A percentile compares a stretch with the other conserved stretches of the same genome.
Evolutionary conservation across 257 asterid genomes (phyloP).

Genomic region (Haberlea rhodopensis): DNA sequence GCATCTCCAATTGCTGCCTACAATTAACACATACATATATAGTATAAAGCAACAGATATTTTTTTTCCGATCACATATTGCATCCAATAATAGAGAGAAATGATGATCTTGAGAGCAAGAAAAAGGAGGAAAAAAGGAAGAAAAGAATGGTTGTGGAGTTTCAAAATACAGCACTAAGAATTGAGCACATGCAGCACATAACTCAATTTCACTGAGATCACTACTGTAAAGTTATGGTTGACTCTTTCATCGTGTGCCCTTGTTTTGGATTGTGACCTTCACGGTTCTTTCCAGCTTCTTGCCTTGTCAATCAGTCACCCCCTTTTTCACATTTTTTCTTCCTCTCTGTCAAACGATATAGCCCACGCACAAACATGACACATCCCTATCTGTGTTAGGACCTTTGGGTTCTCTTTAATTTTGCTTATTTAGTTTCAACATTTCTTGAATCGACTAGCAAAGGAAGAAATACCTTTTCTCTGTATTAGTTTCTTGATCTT

Average conservation of each 20-base stretch:
- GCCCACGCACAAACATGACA: conserved; percentile 5
- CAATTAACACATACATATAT: conserved; percentile 21
- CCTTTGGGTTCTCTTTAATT: conserved; percentile 19
- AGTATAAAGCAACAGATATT: conserved; percentile 29
- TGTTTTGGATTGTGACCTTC: conserved; percentile 57
- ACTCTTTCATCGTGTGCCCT: conserved; percentile 40
- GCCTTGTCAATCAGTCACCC: conserved; percentile 53
- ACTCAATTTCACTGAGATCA: conserved; percentile 29
- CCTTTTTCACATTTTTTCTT: conserved; percentile 17
- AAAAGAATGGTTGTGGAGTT: conserved; percentile 47
- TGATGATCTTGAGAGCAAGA: conserved; percentile 36
- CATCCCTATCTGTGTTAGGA: conserved; percentile 26
- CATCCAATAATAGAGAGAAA: conserved; percentile 35
- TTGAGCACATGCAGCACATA: conserved; percentile 55
- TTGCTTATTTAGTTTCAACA: conserved; percentile 24
- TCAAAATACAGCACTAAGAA: conserved; percentile 45
- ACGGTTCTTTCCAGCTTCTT: conserved; percentile 58
- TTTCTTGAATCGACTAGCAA: conserved; percentile 30
- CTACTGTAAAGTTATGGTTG: conserved; percentile 53
- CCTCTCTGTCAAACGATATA: conserved; percentile 21
- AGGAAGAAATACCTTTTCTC: conserved; percentile 22
- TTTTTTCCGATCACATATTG: conserved; percentile 9
- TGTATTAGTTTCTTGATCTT: conserved; percentile 24
- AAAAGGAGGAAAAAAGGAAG: conserved; percentile 16
- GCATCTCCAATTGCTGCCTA: conserved; percentile 54